Conservation (phyloP, 1,284 basidiomycete genomes). For the Microbotryum saponariae region DNA sequence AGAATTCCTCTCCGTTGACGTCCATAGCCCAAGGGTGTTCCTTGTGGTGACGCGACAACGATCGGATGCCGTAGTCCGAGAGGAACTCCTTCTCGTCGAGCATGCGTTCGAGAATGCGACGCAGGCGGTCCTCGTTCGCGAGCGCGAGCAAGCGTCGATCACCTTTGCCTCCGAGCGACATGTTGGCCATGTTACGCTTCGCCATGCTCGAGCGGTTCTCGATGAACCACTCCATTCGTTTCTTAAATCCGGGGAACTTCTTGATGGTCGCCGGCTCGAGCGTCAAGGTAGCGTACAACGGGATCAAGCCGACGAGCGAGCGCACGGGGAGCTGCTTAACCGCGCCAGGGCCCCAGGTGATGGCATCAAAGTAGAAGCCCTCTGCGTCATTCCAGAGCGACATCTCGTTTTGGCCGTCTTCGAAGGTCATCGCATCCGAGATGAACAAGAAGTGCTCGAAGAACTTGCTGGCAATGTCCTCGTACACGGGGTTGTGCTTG, state of each 20-base stretch:
- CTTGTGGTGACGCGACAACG: slow-evolving; percentile 84
- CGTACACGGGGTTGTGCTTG: slow-evolving; percentile 94
- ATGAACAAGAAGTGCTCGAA: slow-evolving; percentile 92
- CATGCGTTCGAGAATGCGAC: slow-evolving; percentile 89
- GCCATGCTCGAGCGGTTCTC: slow-evolving; percentile 82
- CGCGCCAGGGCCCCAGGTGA: slow-evolving; percentile 36
- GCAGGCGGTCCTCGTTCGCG: slow-evolving; percentile 80
- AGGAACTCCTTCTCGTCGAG: slow-evolving; percentile 93
- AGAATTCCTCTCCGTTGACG: slow-evolving; percentile 82
- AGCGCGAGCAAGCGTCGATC: slow-evolving; percentile 82
- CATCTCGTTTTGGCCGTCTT: slow-evolving; percentile 48
- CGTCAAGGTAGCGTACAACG: slow-evolving; percentile 87
- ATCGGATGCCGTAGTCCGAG: slow-evolving; percentile 87
- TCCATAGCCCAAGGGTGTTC: slow-evolving; percentile 90
- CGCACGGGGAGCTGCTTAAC: slow-evolving; percentile 82
- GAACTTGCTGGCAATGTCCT: slow-evolving; percentile 99
- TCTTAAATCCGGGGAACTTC: slow-evolving; percentile 92
- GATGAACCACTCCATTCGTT: slow-evolving; percentile 97
- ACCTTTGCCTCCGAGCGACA: slow-evolving; percentile 72
- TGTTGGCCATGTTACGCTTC: slow-evolving; percentile 90
- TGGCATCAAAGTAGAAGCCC: slow-evolving; percentile 94
- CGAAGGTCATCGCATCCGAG: slow-evolving; percentile 93
- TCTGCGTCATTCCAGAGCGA: slow-evolving; percentile 94
- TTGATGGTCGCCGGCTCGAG: slow-evolving; percentile 83
- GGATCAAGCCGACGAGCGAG: slow-evolving; percentile 89